A percentile compares a stretch with the other conserved stretches of the same genome.
Evolutionary conservation across 106 monocot genomes (phyloP).

Genomic region (Phalaenopsis equestris): DNA sequence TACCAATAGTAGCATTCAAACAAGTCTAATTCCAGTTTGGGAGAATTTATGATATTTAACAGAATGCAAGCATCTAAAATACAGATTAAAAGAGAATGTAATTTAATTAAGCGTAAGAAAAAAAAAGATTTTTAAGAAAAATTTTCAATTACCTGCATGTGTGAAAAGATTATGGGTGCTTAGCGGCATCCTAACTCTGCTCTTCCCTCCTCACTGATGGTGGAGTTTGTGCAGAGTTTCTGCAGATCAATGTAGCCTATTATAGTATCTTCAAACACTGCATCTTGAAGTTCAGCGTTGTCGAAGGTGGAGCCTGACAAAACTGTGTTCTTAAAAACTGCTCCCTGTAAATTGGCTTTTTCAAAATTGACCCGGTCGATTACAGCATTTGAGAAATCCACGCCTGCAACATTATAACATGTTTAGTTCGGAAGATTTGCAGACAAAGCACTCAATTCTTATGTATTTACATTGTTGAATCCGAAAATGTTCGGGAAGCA

Average conservation of each 20-base stretch:
- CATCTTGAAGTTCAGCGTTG: constrained; percentile 62
- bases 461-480: too few relatives aligned
- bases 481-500: too few relatives aligned
- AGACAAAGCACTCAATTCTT: too few relatives aligned
- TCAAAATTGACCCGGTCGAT: constrained; percentile 76
- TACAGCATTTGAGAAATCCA: constrained; percentile 86
- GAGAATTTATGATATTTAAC: background rate
- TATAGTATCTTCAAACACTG: constrained; percentile 70
- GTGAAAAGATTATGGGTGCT: background rate
- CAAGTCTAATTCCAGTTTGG: too few relatives aligned
- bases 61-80: background rate
- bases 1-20: too few relatives aligned
- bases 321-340: constrained; percentile 77
- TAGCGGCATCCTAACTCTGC: constrained; percentile 69
- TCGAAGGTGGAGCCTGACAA: constrained; percentile 77
- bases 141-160: background rate
- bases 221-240: constrained; percentile 68
- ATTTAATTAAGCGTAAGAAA: background rate
- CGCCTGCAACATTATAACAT: constrained; percentile 31
- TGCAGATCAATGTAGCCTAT: constrained; percentile 95
- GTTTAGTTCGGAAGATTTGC: background rate
- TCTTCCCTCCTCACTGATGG: constrained; percentile 54
- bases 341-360: constrained; percentile 75
- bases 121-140: background rate
- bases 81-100: background rate